Percentiles rank a stretch among this genome's conserved stretches.
These are phyloP conservation scores for Albifimbria verrucaria DNA, from an alignment of 2,329 filamentous ascomycete species.

Conservation along the genomic window DNA sequence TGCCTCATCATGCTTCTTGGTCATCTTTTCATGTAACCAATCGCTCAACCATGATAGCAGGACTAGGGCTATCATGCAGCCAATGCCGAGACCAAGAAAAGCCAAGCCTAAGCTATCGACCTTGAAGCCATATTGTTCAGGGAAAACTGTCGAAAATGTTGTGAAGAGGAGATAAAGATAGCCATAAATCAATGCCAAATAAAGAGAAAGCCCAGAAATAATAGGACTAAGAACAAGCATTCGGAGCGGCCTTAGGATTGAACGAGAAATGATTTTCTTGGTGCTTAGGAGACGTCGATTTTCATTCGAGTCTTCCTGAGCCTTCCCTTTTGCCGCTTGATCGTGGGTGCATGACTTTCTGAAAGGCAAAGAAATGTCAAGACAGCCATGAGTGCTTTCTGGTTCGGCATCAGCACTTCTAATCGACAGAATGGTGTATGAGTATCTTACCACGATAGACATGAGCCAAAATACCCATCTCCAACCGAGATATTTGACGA, in stretches of 20 bases:
- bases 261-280: constrained; percentile 21
- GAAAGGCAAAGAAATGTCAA: constrained; percentile 2
- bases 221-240: constrained; percentile 43
- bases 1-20: constrained; percentile 42
- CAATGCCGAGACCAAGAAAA: constrained; percentile 47
- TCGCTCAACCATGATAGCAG: constrained; percentile 38
- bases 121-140: constrained; percentile 32
- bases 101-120: constrained; percentile 37
- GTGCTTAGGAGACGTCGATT: too few species aligned
- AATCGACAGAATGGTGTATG: constrained; percentile 32
- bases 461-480: constrained; percentile 49
- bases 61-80: constrained; percentile 37
- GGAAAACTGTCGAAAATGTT: constrained; percentile 45
- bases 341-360: constrained; percentile 4
- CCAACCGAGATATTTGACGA: constrained; percentile 41
- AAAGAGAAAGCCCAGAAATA: constrained; percentile 39
- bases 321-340: not conserved
- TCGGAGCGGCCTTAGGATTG: constrained; percentile 41
- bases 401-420: constrained; percentile 41
- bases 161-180: constrained; percentile 50
- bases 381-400: constrained; percentile 37
- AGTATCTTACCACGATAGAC: constrained; percentile 34
- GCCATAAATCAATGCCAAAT: constrained; percentile 42
- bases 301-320: not conserved
- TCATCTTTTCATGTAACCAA: constrained; percentile 33